Base-by-base conservation (phyloP, 2,329 filamentous ascomycete genomes). In the Nemania diffusa region DNA sequence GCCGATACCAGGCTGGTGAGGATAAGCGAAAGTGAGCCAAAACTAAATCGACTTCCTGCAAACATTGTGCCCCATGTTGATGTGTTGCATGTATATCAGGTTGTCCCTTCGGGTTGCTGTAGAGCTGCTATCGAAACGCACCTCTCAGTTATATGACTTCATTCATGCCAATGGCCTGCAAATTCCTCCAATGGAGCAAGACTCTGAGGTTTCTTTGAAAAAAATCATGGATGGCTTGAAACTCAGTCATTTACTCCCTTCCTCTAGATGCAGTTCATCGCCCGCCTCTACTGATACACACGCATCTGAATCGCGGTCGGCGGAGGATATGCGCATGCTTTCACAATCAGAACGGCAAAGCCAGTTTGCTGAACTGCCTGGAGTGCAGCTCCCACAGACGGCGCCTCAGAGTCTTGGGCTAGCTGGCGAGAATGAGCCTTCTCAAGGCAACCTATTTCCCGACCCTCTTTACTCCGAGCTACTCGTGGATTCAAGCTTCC, bases 111-210 rank as follows among this genome's bases (percentile, higher is more conserved):
- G 50, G 15, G 50, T 52, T 20, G 50, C 50, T n/a, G 20, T 52
- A 52, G 50, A 52, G 27, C 26, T 52, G 15, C 15, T 52, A 32
- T 32, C 50, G 29, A 32, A 52, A 52, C 50, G 50, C 11, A 20
- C 50, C 15, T 9, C 50, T 52, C 50, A 52, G 13, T n/a, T 52
- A 52, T 52, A 20, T 52, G 50, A 52, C 27, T 52, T 52, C 50
- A 52, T 52, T 52, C 50, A 32, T 4, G 50, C 26, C 15, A 52
- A 34, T 20, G 50, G 50, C 13, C 27, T 52, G 15, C 22, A 52
- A 9, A n/a, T 20, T 20, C 50, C 50, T 6, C 3, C 50, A 20
- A 52, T 52, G 50, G 50, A 52, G 17, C 26, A 20, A 20, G 50
- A 52, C 15, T 52, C 50, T 11, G 50, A 52, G 50, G 27, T n/a